Evolutionary conservation across 2,329 filamentous ascomycete genomes (phyloP), one percentile per base, ranked within the genome.

Genomic region (Leptographium wingfieldii): DNA sequence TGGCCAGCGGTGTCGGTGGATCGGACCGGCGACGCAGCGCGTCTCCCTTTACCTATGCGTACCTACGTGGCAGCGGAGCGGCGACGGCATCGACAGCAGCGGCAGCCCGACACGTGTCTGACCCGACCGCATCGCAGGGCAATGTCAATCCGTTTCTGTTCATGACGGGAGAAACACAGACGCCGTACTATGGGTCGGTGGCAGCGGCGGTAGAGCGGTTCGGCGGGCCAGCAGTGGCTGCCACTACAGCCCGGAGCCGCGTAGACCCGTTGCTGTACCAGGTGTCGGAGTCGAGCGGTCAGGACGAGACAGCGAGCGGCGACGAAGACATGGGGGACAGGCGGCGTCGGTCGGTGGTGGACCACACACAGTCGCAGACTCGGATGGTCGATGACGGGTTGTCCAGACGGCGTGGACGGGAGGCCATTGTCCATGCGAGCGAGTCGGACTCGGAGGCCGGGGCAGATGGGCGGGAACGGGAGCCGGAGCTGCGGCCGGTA

Each of bases 101-200:
- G 14, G 16, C 43, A 46, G 65, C 69, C 40, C 74, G 79, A 27
- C 76, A 79, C 56, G 67, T 70, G 16, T 80, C 78, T 4, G 79
- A 81, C 61, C 70, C 74, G 7, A 63, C 67, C 38, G 62, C 70
- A 53, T 54, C 48, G 25, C 67, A 67, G 40, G 66, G 66, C 33
- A 69, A 64, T 14, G 60, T 71, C 16, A 76, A 83, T 61, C 79
- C 80, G 5, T 82, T 83, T 61, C 74, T 75, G 62, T 83, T 77
- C 66, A 78, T 81, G 69, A 77, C 76, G 4, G 71, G 70, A 27
- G 77, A 75, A 14, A 67, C 77, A 43, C 74, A 73, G 38, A 69
- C 68, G 58, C 65, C 74, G 16, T 69, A 72, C 58, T 66, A 70
- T 35, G 63, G 68, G 58, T 68, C 67, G 57, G 68, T 71, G 63